Conservation (phyloP, 75 land plant species). For the Selaginella tamariscina region DNA sequence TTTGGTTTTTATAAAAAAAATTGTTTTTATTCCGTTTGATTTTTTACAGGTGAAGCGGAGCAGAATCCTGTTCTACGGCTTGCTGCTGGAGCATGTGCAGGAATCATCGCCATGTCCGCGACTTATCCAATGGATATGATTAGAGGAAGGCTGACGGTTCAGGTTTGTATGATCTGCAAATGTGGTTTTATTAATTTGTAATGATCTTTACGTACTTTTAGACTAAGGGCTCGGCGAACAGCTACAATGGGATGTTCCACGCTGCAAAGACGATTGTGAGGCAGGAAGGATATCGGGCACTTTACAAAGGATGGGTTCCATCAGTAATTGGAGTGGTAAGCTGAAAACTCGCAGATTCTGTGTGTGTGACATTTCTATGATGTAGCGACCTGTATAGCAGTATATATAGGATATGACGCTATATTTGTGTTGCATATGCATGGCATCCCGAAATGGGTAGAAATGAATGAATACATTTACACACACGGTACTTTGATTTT, state of each 20-base stretch:
- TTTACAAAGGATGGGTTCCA: slow-evolving; percentile 95
- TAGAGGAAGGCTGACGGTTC: neutral
- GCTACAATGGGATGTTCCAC: slow-evolving; percentile 83
- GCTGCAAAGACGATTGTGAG: slow-evolving; percentile 52
- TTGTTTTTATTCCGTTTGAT: slow-evolving; percentile 14
- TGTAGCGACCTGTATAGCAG: too few species aligned
- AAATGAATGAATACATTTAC: too few species aligned
- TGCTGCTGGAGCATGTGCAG: neutral
- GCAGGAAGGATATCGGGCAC: slow-evolving; percentile 67
- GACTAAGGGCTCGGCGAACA: slow-evolving; percentile 75
- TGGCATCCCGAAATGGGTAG: too few species aligned
- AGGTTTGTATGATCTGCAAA: too few species aligned
- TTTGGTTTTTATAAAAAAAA: slow-evolving; percentile 3
- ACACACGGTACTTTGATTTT: too few species aligned
- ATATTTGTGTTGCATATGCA: too few species aligned
- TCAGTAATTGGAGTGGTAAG: slow-evolving; percentile 96
- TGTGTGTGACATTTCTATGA: neutral
- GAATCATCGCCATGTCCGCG: neutral
- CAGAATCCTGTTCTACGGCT: neutral
- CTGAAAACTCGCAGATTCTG: neutral
- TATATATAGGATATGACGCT: too few species aligned
- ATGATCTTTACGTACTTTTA: slow-evolving; percentile 21
- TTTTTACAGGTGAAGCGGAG: slow-evolving; percentile 13
- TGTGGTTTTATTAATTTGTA: too few species aligned
- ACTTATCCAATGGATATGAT: neutral